Conservation (phyloP, 371 early-diverging fungal species). For the Rhizopus microsporus region DNA sequence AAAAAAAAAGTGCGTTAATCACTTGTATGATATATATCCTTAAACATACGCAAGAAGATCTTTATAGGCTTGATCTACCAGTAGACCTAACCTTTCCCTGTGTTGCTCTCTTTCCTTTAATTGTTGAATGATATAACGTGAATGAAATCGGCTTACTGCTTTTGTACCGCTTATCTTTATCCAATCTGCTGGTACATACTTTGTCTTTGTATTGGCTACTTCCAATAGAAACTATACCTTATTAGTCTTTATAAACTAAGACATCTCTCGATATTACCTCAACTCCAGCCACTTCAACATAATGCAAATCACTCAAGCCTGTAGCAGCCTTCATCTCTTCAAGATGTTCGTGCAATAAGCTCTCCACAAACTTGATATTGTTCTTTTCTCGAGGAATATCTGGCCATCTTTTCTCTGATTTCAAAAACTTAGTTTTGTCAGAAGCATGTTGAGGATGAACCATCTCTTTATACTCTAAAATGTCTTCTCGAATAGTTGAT, state of each 20-base stretch:
- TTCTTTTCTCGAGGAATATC: constrained; percentile 43
- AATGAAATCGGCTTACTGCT: constrained; percentile 81
- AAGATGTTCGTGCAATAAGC: constrained; percentile 50
- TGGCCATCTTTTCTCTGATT: constrained; percentile 52
- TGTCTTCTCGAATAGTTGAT: constrained; percentile 38
- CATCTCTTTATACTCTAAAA: constrained; percentile 32
- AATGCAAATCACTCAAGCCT: constrained; percentile 51
- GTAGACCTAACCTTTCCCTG: constrained; percentile 65
- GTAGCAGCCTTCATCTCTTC: constrained; percentile 40
- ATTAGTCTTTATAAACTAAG: not conserved
- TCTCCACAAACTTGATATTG: constrained; percentile 50
- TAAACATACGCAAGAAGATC: constrained; percentile 43
- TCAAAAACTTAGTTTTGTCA: constrained; percentile 53
- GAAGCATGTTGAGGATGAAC: constrained; percentile 30
- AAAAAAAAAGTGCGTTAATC: not conserved
- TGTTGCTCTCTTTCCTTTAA: constrained; percentile 74
- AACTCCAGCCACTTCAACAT: constrained; percentile 56
- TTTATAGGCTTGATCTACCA: constrained; percentile 61
- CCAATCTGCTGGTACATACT: constrained; percentile 73
- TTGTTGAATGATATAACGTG: constrained; percentile 63
- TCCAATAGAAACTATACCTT: not conserved
- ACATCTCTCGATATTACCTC: constrained; percentile 44
- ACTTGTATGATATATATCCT: not conserved
- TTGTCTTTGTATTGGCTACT: constrained; percentile 62
- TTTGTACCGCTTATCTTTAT: constrained; percentile 80